Conservation (phyloP, 2,329 filamentous ascomycete genomes). For the Pseudogymnoascus destructans region DNA sequence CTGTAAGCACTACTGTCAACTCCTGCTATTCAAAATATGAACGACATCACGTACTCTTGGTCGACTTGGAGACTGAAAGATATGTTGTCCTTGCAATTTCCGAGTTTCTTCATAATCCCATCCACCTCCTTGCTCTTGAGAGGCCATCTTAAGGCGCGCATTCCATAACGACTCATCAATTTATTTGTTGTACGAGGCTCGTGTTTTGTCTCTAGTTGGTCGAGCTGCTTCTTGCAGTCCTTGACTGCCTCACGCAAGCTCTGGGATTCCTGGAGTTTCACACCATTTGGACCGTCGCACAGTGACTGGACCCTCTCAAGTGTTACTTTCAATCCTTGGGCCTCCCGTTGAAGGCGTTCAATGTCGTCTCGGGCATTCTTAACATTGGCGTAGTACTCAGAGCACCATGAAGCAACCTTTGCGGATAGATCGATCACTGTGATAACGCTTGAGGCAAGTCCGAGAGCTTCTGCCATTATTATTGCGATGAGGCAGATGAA, state of each 20-base stretch:
- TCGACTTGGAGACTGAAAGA: constrained; percentile 26
- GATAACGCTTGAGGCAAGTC: constrained; percentile 27
- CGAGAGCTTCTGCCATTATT: constrained; percentile 20
- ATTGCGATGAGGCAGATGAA: constrained; percentile 13
- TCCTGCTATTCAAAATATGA: background rate
- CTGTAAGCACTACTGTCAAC: background rate
- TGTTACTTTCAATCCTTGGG: constrained; percentile 20
- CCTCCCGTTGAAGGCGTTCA: constrained; percentile 23
- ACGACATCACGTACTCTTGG: constrained; percentile 23
- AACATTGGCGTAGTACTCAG: constrained; percentile 27
- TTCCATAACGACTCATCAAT: constrained; percentile 24
- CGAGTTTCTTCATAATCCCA: constrained; percentile 22
- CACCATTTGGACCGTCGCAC: constrained; percentile 20
- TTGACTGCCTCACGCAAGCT: constrained; percentile 18
- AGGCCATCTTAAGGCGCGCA: constrained; percentile 30
- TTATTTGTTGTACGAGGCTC: constrained; percentile 19
- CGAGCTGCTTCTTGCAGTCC: constrained; percentile 17
- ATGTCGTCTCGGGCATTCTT: constrained; percentile 26
- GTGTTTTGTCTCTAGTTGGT: constrained; percentile 20
- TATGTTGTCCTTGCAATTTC: constrained; percentile 22
- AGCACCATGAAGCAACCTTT: constrained; percentile 27
- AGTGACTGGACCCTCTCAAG: constrained; percentile 22
- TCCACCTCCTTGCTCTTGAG: constrained; percentile 27
- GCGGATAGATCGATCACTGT: constrained; percentile 29
- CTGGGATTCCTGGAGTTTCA: constrained; percentile 21